Evolutionary conservation across 441 rosid genomes (phyloP).

Genomic region (Dalechampia spathulata): DNA sequence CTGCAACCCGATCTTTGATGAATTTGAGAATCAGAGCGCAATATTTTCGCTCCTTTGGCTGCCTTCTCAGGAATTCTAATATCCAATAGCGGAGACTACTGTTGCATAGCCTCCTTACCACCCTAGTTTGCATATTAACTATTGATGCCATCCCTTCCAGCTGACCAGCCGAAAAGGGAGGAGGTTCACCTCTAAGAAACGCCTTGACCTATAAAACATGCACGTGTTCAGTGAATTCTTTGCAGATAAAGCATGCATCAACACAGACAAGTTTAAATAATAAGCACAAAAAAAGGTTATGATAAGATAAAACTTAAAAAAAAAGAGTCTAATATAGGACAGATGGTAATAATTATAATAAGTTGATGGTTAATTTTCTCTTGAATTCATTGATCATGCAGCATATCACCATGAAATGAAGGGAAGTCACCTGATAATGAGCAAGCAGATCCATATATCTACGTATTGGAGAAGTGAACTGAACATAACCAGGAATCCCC

Average conservation of each 20-base stretch:
- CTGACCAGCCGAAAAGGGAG: slow-evolving; percentile 84
- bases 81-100: slow-evolving; percentile 86
- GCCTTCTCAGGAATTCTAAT: slow-evolving; percentile 72
- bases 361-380: not conserved
- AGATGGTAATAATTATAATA: not conserved
- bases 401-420: not conserved
- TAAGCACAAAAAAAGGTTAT: not conserved
- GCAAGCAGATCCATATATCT: slow-evolving; percentile 96
- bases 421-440: slow-evolving; percentile 71
- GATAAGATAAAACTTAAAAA: not conserved
- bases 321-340: not conserved
- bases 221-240: not conserved
- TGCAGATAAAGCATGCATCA: not conserved
- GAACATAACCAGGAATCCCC: slow-evolving; percentile 95
- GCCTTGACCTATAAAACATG: slow-evolving; percentile 65
- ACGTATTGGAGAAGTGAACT: slow-evolving; percentile 96
- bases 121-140: slow-evolving; percentile 57
- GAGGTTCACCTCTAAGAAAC: slow-evolving; percentile 69
- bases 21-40: slow-evolving; percentile 72
- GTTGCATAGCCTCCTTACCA: slow-evolving; percentile 51
- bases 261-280: not conserved
- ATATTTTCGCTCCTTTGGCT: slow-evolving; percentile 59
- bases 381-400: slow-evolving; percentile 3
- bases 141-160: slow-evolving; percentile 80
- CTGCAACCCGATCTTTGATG: slow-evolving; percentile 78